Evolutionary conservation across 169 alveolate species (phyloP).

Genomic region (Cryptosporidium baileyi): DNA sequence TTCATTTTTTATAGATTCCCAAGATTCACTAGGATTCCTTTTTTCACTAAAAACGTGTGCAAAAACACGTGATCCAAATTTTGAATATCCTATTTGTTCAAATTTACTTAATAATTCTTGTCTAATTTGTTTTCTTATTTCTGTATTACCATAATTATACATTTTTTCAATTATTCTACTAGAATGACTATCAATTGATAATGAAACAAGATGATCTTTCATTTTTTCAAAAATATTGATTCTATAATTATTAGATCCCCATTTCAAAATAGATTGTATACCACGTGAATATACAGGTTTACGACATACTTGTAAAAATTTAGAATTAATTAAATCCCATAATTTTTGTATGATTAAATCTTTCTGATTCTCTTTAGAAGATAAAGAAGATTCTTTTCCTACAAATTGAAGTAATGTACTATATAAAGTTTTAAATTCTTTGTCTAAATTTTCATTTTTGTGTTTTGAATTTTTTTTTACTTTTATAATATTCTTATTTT

Average conservation of each 20-base stretch:
- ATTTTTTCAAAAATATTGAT: slow-evolving; percentile 42
- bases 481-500: not conserved
- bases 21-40: slow-evolving; percentile 47
- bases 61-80: slow-evolving; percentile 45
- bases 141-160: slow-evolving; percentile 50
- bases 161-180: slow-evolving; percentile 47
- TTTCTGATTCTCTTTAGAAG: not conserved
- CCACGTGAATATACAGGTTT: slow-evolving; percentile 67
- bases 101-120: slow-evolving; percentile 10
- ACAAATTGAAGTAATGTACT: not conserved
- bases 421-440: slow-evolving; percentile 14
- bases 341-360: not conserved
- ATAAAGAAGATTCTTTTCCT: not conserved
- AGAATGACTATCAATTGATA: slow-evolving; percentile 61
- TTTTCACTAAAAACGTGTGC: slow-evolving; percentile 58
- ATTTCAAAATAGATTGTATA: slow-evolving; percentile 47
- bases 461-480: not conserved
- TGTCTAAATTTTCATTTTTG: slow-evolving; percentile 5
- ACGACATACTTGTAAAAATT: slow-evolving; percentile 52
- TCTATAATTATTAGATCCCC: slow-evolving; percentile 43
- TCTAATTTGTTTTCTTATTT: slow-evolving; percentile 15
- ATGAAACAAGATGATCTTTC: slow-evolving; percentile 4
- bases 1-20: slow-evolving; percentile 33
- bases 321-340: slow-evolving; percentile 50
- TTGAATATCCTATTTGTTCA: slow-evolving; percentile 55